phyloP scores from a whole-genome alignment of 495 filamentous ascomycete species.

The Usnea hakonensis region DNA sequence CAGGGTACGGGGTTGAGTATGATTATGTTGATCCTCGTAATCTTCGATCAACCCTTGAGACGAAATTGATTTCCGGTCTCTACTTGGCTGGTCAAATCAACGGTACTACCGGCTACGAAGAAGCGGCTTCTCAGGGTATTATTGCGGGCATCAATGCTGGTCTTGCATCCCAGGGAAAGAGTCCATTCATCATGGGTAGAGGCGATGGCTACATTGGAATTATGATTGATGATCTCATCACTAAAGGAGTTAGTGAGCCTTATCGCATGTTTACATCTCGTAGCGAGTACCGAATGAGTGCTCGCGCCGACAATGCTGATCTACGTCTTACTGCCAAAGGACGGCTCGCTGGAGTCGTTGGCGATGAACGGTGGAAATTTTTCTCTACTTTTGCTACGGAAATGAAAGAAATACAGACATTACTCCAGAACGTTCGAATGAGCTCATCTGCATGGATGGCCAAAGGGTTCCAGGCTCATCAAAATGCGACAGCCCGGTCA shows the following conservation, averaged over 20 bases:
- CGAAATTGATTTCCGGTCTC: conserved; percentile 81
- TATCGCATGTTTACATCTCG: conserved; percentile 98
- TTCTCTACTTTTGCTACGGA: conserved; percentile 56
- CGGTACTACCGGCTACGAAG: conserved; percentile 96
- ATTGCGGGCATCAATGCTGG: conserved; percentile 92
- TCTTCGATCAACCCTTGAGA: conserved; percentile 80
- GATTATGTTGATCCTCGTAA: conserved; percentile 95
- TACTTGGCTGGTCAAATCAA: conserved; percentile 97
- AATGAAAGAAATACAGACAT: conserved; percentile 53
- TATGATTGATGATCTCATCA: conserved; percentile 98
- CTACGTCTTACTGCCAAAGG: conserved; percentile 74
- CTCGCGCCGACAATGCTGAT: conserved; percentile 91
- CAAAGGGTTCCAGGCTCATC: conserved; percentile 58
- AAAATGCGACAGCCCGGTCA: conserved; percentile 50
- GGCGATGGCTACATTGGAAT: conserved; percentile 94
- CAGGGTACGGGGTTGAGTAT: conserved; percentile 97
- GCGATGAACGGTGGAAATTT: conserved; percentile 65
- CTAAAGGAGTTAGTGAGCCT: conserved; percentile 92
- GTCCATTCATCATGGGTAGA: conserved; percentile 60
- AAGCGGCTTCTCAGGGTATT: conserved; percentile 89
- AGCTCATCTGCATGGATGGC: conserved; percentile 56
- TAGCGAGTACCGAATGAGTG: conserved; percentile 88
- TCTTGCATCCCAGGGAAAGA: conserved; percentile 57
- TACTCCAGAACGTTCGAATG: conserved; percentile 49
- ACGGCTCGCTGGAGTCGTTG: conserved; percentile 66